Evolutionary conservation across 2,329 filamentous ascomycete species (phyloP).

Genomic region (Sporothrix variecibatus): DNA sequence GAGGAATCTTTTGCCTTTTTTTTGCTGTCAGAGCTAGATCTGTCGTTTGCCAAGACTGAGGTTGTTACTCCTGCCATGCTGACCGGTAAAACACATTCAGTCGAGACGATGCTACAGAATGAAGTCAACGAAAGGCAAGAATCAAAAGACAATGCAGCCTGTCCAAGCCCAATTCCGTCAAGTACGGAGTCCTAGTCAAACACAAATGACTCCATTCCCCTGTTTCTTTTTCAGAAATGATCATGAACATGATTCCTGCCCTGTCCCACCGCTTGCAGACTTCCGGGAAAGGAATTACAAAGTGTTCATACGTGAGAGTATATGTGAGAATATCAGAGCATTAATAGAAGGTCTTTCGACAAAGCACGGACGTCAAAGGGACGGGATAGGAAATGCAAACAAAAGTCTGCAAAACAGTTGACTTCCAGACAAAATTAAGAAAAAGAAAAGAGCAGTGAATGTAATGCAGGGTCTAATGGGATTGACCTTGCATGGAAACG

Average conservation of each 20-base stretch:
- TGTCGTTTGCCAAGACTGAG: background rate
- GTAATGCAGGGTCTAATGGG: constrained; percentile 3
- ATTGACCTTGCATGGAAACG: background rate
- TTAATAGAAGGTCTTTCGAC: background rate
- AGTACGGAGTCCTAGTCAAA: background rate
- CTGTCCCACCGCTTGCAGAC: background rate
- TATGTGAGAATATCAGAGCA: background rate
- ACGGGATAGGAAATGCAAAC: background rate
- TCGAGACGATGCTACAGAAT: background rate
- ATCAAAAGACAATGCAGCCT: background rate
- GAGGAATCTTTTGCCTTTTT: background rate
- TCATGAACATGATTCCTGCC: background rate
- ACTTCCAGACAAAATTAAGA: background rate
- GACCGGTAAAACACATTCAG: background rate
- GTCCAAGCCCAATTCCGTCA: background rate
- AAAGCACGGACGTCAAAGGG: background rate
- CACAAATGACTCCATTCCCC: background rate
- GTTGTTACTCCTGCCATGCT: background rate
- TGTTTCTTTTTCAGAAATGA: background rate
- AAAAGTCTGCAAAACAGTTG: background rate
- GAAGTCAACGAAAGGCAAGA: background rate
- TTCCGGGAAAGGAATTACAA: background rate
- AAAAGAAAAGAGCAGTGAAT: background rate
- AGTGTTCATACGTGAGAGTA: no score
- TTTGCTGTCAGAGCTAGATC: background rate